Evolutionary conservation across 2,329 filamentous ascomycete genomes (phyloP).

Genomic region (Diaporthe capsici): DNA sequence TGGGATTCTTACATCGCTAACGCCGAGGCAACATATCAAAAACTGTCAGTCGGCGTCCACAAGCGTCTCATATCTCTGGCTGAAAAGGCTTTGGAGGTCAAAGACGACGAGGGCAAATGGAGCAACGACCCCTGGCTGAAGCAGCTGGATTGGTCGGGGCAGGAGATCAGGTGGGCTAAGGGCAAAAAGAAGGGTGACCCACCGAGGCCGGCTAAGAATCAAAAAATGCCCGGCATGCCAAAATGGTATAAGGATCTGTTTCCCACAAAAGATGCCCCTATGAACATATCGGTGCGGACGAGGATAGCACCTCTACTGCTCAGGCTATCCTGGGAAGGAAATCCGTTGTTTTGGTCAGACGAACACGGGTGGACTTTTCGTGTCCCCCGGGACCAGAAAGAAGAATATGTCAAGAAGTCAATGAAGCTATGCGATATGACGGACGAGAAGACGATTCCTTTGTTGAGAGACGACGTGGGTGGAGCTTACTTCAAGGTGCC

Average conservation of each 20-base stretch:
- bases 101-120: slow-evolving; percentile 78
- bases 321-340: slow-evolving; percentile 87
- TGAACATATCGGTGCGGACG: slow-evolving; percentile 87
- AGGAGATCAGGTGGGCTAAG: slow-evolving; percentile 92
- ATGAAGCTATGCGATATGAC: slow-evolving; percentile 82
- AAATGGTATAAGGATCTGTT: slow-evolving; percentile 97
- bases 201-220: slow-evolving; percentile 81
- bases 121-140: slow-evolving; percentile 88
- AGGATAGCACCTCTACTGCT: slow-evolving; percentile 89
- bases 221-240: slow-evolving; percentile 96
- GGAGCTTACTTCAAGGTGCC: slow-evolving; percentile 92
- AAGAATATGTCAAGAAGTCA: slow-evolving; percentile 78
- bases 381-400: slow-evolving; percentile 73
- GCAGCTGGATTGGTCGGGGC: slow-evolving; percentile 95
- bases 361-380: slow-evolving; percentile 94
- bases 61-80: slow-evolving; percentile 81
- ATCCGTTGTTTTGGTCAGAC: slow-evolving; percentile 94
- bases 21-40: slow-evolving; percentile 87
- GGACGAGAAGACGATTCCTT: slow-evolving; percentile 75
- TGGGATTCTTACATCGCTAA: slow-evolving; percentile 90
- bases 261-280: slow-evolving; percentile 74
- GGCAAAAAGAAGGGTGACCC: slow-evolving; percentile 89
- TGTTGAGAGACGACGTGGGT: slow-evolving; percentile 75
- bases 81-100: slow-evolving; percentile 82
- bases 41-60: slow-evolving; percentile 82